Evolutionary conservation across 768 basidiomycete genomes (phyloP).

Genomic region (Xanthoconium stramineum): DNA sequence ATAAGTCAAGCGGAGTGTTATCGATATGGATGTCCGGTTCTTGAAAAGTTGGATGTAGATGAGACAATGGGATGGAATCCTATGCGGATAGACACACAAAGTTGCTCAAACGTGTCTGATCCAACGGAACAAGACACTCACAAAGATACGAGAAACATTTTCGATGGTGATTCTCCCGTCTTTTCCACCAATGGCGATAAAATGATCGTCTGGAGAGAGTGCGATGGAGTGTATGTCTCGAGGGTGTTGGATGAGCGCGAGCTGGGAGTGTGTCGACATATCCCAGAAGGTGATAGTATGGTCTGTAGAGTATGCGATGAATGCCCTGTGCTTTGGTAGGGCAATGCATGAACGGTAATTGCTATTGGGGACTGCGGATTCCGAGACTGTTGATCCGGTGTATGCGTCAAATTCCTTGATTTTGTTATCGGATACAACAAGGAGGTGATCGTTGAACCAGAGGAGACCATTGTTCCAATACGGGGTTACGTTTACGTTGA

Average conservation of each 20-base stretch:
- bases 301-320: not conserved
- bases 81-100: not conserved
- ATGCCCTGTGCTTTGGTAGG: not conserved
- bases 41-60: not conserved
- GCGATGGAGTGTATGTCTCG: not conserved
- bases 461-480: not conserved
- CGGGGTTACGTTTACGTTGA: not conserved
- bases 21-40: not conserved
- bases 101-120: no score
- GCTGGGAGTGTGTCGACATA: no score
- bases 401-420: not conserved
- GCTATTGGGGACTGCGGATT: not conserved
- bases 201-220: not conserved
- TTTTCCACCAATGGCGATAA: not conserved
- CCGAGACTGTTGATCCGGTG: not conserved
- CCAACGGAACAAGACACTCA: no score
- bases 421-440: not conserved
- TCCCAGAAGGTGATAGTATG: not conserved
- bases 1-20: not conserved
- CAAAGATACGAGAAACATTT: no score
- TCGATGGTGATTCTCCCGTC: not conserved
- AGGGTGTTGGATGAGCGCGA: not conserved
- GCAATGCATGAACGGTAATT: not conserved
- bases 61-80: not conserved
- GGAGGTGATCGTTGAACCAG: not conserved